Conservation (phyloP, 352 stramenopile species). For the Plasmopara viticola region DNA sequence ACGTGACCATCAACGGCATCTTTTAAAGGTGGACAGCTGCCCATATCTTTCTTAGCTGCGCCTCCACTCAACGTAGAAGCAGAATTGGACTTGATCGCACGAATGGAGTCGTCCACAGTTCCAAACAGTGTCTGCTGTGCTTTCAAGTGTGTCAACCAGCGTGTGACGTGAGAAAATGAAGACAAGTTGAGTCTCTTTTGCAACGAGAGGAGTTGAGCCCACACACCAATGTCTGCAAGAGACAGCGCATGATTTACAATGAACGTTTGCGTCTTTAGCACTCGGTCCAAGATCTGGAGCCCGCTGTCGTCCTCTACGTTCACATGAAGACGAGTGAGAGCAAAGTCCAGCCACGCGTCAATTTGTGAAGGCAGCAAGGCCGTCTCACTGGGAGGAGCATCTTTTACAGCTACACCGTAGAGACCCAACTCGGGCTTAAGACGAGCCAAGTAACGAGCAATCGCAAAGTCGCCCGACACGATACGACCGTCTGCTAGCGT, state of each 20-base stretch:
- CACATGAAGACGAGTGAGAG: slow-evolving; percentile 46
- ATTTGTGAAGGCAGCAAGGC: slow-evolving; percentile 48
- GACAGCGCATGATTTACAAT: slow-evolving; percentile 90
- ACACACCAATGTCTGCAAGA: slow-evolving; percentile 95
- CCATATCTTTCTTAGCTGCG: slow-evolving; percentile 61
- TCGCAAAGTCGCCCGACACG: slow-evolving; percentile 75
- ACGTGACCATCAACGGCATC: slow-evolving; percentile 93
- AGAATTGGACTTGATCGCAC: slow-evolving; percentile 38
- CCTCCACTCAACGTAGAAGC: slow-evolving; percentile 8
- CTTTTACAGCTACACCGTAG: slow-evolving; percentile 48
- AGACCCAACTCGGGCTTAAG: slow-evolving; percentile 38
- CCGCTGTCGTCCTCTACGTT: slow-evolving; percentile 30
- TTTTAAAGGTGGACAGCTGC: slow-evolving; percentile 91
- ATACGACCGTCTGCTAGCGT: slow-evolving; percentile 42
- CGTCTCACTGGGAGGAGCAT: slow-evolving; percentile 30
- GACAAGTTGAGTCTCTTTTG: slow-evolving; percentile 40
- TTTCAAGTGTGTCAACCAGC: slow-evolving; percentile 68
- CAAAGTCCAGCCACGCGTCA: slow-evolving; percentile 94
- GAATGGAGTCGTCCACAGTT: slow-evolving; percentile 41
- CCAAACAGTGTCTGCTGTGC: slow-evolving; percentile 51
- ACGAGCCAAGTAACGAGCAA: slow-evolving; percentile 64
- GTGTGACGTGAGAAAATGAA: slow-evolving; percentile 57
- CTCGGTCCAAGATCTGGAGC: slow-evolving; percentile 82
- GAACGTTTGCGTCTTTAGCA: slow-evolving; percentile 89
- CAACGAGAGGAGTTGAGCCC: slow-evolving; percentile 54